A percentile compares a stretch with the other conserved stretches of the same genome.
Conservation (phyloP, 768 basidiomycete species). For the Sarcomyxa edulis region DNA sequence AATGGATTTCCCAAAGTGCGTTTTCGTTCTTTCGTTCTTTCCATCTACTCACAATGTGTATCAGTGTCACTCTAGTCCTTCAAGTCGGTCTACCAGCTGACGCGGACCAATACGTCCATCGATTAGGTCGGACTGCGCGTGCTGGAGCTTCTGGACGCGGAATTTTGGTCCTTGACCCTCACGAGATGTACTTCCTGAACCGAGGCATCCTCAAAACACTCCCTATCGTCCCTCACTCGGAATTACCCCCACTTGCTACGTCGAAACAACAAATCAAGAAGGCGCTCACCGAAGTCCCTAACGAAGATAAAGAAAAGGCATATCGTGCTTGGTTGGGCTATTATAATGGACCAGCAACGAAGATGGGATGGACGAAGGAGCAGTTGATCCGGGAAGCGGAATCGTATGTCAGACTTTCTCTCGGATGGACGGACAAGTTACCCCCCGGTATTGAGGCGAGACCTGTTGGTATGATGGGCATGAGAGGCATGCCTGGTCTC, state of each 20-base stretch:
- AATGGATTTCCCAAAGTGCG: conserved; percentile 61
- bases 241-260: conserved; percentile 17
- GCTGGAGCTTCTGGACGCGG: conserved; percentile 63
- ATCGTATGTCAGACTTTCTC: conserved; percentile 25
- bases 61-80: conserved; percentile 52
- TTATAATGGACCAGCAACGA: conserved; percentile 37
- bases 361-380: conserved; percentile 30
- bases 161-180: conserved; percentile 46
- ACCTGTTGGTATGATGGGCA: conserved; percentile 46
- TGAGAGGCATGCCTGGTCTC: conserved; percentile 30
- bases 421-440: conserved; percentile 29
- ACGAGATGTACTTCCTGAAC: conserved; percentile 44
- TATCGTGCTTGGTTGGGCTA: conserved; percentile 57
- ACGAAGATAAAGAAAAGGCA: conserved; percentile 39
- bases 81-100: conserved; percentile 65
- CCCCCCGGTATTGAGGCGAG: conserved; percentile 34
- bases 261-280: conserved; percentile 12
- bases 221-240: conserved; percentile 28
- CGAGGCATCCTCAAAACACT: conserved; percentile 32
- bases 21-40: conserved; percentile 1
- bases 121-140: conserved; percentile 74
- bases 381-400: conserved; percentile 36
- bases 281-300: conserved; percentile 27
- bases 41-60: not conserved
- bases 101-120: conserved; percentile 75